phyloP scores from a whole-genome alignment of 371 early-diverging fungal species.

The Mucor circinelloides region DNA sequence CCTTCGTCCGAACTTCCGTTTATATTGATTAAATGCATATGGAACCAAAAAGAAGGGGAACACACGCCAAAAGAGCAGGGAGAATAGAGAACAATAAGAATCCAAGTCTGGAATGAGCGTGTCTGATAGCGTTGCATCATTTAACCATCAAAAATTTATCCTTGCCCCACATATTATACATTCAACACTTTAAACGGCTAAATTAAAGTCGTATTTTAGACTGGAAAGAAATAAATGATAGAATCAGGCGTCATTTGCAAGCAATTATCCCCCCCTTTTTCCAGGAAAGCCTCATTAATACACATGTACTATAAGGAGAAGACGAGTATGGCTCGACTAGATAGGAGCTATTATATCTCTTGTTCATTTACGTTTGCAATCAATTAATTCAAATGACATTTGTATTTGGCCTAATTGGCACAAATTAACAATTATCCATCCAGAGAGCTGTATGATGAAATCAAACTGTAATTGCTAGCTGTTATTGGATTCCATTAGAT shows the following conservation, averaged over 20 bases:
- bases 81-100: constrained; percentile 1
- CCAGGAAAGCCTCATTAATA: neutral
- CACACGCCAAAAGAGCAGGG: neutral
- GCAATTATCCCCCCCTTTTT: neutral
- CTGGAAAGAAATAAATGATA: neutral
- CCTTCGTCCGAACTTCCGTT: neutral
- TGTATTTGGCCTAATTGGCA: neutral
- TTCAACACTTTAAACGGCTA: no score
- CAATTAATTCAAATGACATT: neutral
- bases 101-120: neutral
- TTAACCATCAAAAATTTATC: neutral
- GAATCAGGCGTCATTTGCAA: neutral
- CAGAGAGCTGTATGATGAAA: neutral
- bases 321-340: neutral
- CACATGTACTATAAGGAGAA: neutral
- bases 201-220: no score
- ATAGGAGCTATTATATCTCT: neutral
- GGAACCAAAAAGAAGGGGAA: neutral
- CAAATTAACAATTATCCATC: neutral
- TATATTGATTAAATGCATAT: neutral
- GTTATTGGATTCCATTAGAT: no score
- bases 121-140: neutral
- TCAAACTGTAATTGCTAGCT: no score
- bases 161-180: neutral
- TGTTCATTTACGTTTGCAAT: no score